Evolutionary conservation across 2,329 filamentous ascomycete genomes (phyloP), one percentile per base, ranked within the genome.

Genomic region (Aspergillus floridensis): DNA sequence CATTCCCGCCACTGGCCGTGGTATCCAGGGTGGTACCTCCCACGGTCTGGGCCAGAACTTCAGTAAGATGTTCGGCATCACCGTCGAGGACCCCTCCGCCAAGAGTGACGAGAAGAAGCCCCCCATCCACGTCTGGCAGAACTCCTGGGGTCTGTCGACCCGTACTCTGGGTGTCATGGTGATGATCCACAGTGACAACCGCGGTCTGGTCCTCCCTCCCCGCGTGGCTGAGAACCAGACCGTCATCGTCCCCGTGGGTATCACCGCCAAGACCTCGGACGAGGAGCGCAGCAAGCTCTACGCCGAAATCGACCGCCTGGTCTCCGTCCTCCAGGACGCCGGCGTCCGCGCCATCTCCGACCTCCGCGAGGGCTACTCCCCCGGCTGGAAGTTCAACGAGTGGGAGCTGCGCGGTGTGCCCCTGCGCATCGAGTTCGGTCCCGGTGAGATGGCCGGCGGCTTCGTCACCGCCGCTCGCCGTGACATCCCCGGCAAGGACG

Each of bases 51-150:
- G 95, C 56, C 95, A 99, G 79, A 97, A 99, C 80, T 99, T 99
- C 80, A 93, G 89, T 76, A 97, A 96, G 80, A 99, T 99, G 93
- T 99, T 98, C 75, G 90, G 95, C 76, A 98, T 99, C 75, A 96
- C 90, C 0, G 92, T 99, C 31, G 93, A 99, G 77, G 93, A 99
- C 72, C 95, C 95, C 24, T 68, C 83, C 61, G 84, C 83, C 53
- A 87, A 88, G 71, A 81, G 83, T 50, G 87, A 85, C 52, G 86
- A 95, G 76, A 89, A 91, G 79, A 90, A 90, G 65, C 84, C 88
- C 67, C 88, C 92, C 71, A 81, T 97, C 58, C 81, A 93, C 72
- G 93, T 98, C 59, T 98, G 93, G 93, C 95, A 99, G 77, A 99
- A 99, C 82, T 97, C 92, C 14, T 99, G 95, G 95, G 95, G 95